These are phyloP conservation scores for Ophiocordyceps camponoti-saundersi DNA, from an alignment of 2,329 filamentous ascomycete genomes.

Conservation along the genomic window DNA sequence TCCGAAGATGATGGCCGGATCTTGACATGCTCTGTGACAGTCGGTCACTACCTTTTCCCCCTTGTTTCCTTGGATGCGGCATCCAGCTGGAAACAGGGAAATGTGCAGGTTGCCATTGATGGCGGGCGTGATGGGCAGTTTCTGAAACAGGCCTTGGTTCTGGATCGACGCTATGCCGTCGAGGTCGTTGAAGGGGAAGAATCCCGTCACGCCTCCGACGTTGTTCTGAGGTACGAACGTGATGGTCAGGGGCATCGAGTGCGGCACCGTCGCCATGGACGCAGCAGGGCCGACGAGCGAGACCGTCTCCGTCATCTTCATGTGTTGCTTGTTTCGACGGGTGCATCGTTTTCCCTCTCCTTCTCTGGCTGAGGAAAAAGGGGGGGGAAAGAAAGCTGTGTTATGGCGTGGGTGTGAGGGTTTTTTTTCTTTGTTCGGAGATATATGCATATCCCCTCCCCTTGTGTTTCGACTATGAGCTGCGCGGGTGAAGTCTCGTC, in stretches of 20 bases:
- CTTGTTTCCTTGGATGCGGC: conserved; percentile 8
- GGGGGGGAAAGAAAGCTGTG: too few species aligned
- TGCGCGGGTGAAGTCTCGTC: too few species aligned
- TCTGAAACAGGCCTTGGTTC: conserved; percentile 13
- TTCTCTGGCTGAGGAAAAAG: too few species aligned
- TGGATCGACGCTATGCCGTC: conserved; percentile 11
- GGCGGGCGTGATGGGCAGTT: conserved; percentile 14
- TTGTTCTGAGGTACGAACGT: background rate
- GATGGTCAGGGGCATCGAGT: background rate
- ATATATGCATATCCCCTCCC: too few species aligned
- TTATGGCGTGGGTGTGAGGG: too few species aligned
- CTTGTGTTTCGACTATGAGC: too few species aligned
- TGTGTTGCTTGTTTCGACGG: too few species aligned
- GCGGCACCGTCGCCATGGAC: background rate
- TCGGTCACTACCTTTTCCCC: conserved; percentile 4
- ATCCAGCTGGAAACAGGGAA: conserved; percentile 15
- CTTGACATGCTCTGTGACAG: conserved; percentile 16
- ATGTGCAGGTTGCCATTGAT: conserved; percentile 15
- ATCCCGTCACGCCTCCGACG: conserved; percentile 16
- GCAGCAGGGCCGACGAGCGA: too few species aligned
- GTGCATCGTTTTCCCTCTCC: too few species aligned
- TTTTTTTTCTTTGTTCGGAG: too few species aligned
- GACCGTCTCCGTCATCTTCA: too few species aligned
- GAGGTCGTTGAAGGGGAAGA: conserved; percentile 20
- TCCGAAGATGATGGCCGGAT: conserved; percentile 13